phyloP scores from a whole-genome alignment of 1,284 basidiomycete species.

The Amylostereum chailletii region DNA sequence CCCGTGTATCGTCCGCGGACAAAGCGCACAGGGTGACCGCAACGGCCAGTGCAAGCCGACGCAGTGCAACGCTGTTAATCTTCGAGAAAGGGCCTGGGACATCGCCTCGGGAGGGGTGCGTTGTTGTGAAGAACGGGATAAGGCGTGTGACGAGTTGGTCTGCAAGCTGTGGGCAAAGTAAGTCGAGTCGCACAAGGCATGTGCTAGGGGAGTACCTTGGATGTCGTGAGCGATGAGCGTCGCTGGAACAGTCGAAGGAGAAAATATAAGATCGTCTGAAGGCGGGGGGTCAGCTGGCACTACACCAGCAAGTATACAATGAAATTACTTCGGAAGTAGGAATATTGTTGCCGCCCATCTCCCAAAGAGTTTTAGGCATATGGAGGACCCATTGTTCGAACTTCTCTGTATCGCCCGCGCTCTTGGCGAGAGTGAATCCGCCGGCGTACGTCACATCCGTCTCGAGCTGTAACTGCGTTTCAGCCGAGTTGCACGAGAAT shows the following conservation, averaged over 20 bases:
- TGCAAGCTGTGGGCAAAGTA: neutral
- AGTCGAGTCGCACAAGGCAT: neutral
- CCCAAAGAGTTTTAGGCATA: neutral
- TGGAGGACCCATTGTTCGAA: neutral
- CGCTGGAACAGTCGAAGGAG: neutral
- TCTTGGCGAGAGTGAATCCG: neutral
- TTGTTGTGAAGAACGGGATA: neutral
- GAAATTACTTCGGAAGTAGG: neutral
- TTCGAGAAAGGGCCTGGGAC: neutral
- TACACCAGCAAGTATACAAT: too few relatives aligned
- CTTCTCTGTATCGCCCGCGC: neutral
- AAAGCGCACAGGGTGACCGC: neutral
- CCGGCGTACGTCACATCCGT: neutral
- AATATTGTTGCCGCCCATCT: neutral
- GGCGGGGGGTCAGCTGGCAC: too few relatives aligned
- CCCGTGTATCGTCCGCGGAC: too few relatives aligned
- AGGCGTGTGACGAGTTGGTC: neutral
- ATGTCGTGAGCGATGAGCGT: neutral
- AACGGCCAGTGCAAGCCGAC: neutral
- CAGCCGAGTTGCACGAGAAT: too few relatives aligned
- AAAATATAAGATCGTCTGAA: neutral
- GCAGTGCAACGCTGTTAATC: neutral
- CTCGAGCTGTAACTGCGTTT: neutral
- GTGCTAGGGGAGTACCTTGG: neutral
- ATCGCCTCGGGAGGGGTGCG: neutral